Conservation (phyloP, 73 alveolate genomes). For the Paramecium sexaurelia region DNA sequence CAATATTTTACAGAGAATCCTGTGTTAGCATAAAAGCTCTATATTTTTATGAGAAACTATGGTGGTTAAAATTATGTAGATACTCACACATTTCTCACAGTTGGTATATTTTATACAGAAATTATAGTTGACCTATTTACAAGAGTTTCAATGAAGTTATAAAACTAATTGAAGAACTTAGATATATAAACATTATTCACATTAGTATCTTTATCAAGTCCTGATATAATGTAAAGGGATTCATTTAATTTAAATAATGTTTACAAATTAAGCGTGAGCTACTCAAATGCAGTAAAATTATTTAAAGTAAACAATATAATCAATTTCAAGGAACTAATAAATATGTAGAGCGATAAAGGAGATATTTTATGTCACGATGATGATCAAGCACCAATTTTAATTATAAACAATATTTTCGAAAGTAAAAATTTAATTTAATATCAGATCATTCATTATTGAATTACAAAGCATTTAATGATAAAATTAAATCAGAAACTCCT, state of each 20-base stretch:
- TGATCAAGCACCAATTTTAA: constrained; percentile 33
- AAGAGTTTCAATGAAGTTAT: constrained; percentile 21
- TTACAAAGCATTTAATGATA: background rate
- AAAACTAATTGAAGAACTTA: background rate
- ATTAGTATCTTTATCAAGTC: constrained; percentile 3
- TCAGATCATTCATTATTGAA: constrained; percentile 11
- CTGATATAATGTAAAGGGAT: constrained; percentile 16
- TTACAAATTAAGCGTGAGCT: background rate
- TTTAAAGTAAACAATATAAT: background rate
- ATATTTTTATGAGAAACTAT: background rate
- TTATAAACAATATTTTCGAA: constrained; percentile 33
- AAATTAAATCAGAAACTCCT: background rate
- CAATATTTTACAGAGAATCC: constrained; percentile 23
- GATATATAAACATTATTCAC: background rate
- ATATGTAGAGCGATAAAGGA: constrained; percentile 26
- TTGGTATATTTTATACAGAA: background rate
- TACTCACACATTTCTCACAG: background rate
- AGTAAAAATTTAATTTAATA: background rate
- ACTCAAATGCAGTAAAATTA: constrained; percentile 22
- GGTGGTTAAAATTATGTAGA: constrained; percentile 32
- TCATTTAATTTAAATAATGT: background rate
- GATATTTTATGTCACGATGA: constrained; percentile 50
- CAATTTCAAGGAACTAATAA: background rate
- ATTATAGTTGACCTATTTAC: constrained; percentile 24
- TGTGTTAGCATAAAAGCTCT: background rate